phyloP scores from a whole-genome alignment of 495 filamentous ascomycete species.

The Aspergillus hancockii region DNA sequence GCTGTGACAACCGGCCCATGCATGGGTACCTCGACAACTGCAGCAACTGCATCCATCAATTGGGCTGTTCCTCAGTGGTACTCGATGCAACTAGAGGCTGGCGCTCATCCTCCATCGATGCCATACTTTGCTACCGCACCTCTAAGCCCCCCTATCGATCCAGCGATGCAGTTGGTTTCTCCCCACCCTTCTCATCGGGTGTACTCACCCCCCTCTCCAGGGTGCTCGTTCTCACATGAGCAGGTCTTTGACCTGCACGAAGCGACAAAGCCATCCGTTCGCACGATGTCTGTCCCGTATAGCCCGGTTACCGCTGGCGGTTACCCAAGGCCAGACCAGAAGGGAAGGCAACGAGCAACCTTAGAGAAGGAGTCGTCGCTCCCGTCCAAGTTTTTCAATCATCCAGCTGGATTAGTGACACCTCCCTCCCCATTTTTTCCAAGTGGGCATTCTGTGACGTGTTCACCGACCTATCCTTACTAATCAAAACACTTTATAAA shows the following conservation, averaged over 20 bases:
- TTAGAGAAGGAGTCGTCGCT: conserved; percentile 21
- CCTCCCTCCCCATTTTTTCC: conserved; percentile 26
- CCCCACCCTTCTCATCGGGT: conserved; percentile 20
- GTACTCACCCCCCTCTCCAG: conserved; percentile 24
- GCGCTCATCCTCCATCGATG: conserved; percentile 27
- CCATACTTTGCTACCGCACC: conserved; percentile 31
- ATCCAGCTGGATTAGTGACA: conserved; percentile 24
- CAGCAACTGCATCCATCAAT: conserved; percentile 25
- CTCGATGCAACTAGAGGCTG: conserved; percentile 33
- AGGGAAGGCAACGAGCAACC: conserved; percentile 25
- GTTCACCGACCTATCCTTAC: conserved; percentile 36
- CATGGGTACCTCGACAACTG: conserved; percentile 20
- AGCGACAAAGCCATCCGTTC: conserved; percentile 36
- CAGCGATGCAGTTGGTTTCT: conserved; percentile 25
- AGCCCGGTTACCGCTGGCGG: conserved; percentile 26
- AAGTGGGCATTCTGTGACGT: conserved; percentile 31
- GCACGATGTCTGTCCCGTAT: conserved; percentile 35
- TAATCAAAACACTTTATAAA: conserved; percentile 26
- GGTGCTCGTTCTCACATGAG: conserved; percentile 21
- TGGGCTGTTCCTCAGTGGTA: conserved; percentile 38
- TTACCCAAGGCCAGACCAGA: conserved; percentile 25
- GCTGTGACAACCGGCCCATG: conserved; percentile 17
- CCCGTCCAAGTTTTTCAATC: conserved; percentile 15
- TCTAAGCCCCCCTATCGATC: conserved; percentile 28
- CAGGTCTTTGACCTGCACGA: conserved; percentile 25